These are phyloP conservation scores for Ustilago bromivora DNA, from an alignment of 1,284 basidiomycete genomes.

Conservation along the genomic window DNA sequence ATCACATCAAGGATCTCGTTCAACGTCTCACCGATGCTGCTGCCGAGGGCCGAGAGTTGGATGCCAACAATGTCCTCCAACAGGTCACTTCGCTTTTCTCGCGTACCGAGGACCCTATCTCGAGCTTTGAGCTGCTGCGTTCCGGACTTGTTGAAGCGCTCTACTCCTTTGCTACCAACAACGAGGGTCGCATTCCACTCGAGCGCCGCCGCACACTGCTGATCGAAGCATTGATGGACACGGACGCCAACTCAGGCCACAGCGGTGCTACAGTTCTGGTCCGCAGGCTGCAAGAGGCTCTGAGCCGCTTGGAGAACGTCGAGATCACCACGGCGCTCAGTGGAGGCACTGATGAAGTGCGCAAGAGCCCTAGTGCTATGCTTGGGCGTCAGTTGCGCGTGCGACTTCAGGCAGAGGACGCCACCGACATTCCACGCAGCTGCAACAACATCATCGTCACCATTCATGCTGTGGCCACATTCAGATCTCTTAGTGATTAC, in stretches of 20 bases:
- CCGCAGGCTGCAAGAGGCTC: conserved; percentile 60
- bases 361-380: conserved; percentile 53
- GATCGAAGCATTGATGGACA: conserved; percentile 47
- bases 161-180: conserved; percentile 82
- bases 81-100: conserved; percentile 84
- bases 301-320: conserved; percentile 65
- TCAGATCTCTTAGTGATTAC: conserved; percentile 65
- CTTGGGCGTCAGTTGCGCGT: conserved; percentile 63
- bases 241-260: conserved; percentile 23
- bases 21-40: conserved; percentile 71
- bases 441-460: conserved; percentile 65
- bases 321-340: conserved; percentile 60
- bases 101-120: conserved; percentile 79
- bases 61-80: conserved; percentile 73
- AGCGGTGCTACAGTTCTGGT: conserved; percentile 51
- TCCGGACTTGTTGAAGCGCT: conserved; percentile 91
- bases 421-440: conserved; percentile 56
- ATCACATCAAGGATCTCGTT: conserved; percentile 57
- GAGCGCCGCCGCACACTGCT: conserved; percentile 51
- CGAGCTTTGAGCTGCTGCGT: conserved; percentile 94
- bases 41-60: conserved; percentile 52
- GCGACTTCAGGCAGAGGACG: conserved; percentile 62
- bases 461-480: conserved; percentile 67
- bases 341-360: conserved; percentile 49
- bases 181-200: conserved; percentile 34